phyloP scores from a whole-genome alignment of 2,329 filamentous ascomycete genomes.

The Furcasterigmium sp. region DNA sequence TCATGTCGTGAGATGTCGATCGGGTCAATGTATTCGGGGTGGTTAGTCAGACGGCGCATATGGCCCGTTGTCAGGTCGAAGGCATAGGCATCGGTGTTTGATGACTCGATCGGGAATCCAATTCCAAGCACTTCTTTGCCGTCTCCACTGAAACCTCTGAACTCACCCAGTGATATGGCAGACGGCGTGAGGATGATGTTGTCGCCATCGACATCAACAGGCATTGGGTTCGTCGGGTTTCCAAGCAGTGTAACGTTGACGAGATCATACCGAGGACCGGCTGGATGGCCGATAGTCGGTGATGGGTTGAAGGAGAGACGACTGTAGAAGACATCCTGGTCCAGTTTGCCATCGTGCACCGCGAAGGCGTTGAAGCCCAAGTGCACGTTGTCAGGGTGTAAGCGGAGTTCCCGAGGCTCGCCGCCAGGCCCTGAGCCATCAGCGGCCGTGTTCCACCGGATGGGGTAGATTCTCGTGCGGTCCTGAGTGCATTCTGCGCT shows the following conservation, averaged over 20 bases:
- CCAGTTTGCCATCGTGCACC: slow-evolving; percentile 9
- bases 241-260: slow-evolving; percentile 29
- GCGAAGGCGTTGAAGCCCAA: slow-evolving; percentile 34
- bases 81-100: slow-evolving; percentile 39
- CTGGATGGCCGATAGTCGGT: slow-evolving; percentile 21
- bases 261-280: slow-evolving; percentile 32
- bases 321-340: slow-evolving; percentile 26
- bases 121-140: slow-evolving; percentile 36
- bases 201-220: slow-evolving; percentile 17
- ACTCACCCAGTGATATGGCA: slow-evolving; percentile 32
- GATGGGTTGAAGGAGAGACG: slow-evolving; percentile 32
- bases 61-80: slow-evolving; percentile 30
- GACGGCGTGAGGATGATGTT: slow-evolving; percentile 21
- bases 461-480: slow-evolving; percentile 30
- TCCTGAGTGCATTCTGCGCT: slow-evolving; percentile 30
- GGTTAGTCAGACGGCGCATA: slow-evolving; percentile 33
- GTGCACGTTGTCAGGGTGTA: slow-evolving; percentile 39
- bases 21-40: slow-evolving; percentile 39
- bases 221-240: slow-evolving; percentile 13
- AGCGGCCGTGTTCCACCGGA: slow-evolving; percentile 26
- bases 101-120: slow-evolving; percentile 31
- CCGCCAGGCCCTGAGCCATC: slow-evolving; percentile 27
- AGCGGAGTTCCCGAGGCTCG: slow-evolving; percentile 32
- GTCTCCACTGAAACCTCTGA: slow-evolving; percentile 36
- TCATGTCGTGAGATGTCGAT: slow-evolving; percentile 35